phyloP scores from a whole-genome alignment of 2,329 filamentous ascomycete genomes.

The Biscogniauxia mediterranea region DNA sequence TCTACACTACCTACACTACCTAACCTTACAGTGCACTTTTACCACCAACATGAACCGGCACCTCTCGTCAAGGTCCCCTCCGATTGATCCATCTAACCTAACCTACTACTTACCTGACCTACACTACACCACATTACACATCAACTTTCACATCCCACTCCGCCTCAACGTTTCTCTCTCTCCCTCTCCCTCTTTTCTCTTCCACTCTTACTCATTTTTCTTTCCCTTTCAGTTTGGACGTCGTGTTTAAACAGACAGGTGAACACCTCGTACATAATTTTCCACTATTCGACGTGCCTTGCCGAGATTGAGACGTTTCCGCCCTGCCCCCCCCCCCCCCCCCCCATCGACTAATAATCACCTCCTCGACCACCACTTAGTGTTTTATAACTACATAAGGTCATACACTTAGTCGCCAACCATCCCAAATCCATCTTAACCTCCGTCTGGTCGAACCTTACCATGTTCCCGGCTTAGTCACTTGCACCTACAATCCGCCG shows the following conservation, averaged over 20 bases:
- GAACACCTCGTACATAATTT: too few relatives aligned
- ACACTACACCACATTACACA: neutral
- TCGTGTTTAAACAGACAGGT: neutral
- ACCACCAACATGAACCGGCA: too few relatives aligned
- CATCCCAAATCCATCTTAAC: neutral
- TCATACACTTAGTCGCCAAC: neutral
- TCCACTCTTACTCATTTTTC: too few relatives aligned
- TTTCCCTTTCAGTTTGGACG: neutral
- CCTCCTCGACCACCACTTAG: too few relatives aligned
- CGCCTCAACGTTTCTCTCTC: neutral
- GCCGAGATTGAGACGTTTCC: neutral
- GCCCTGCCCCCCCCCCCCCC: too few relatives aligned
- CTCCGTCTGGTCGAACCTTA: neutral
- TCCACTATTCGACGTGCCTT: neutral
- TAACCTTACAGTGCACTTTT: too few relatives aligned
- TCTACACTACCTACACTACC: neutral
- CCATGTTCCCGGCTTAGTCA: neutral
- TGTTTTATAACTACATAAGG: too few relatives aligned
- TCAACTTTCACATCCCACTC: neutral
- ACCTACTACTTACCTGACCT: too few relatives aligned
- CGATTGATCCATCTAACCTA: neutral
- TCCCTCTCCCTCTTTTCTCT: neutral
- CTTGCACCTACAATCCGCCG: neutral
- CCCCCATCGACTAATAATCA: neutral
- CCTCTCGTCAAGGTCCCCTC: neutral